These are phyloP conservation scores for Sarcodon sp. DNA, from an alignment of 768 basidiomycete genomes.

Conservation along the genomic window DNA sequence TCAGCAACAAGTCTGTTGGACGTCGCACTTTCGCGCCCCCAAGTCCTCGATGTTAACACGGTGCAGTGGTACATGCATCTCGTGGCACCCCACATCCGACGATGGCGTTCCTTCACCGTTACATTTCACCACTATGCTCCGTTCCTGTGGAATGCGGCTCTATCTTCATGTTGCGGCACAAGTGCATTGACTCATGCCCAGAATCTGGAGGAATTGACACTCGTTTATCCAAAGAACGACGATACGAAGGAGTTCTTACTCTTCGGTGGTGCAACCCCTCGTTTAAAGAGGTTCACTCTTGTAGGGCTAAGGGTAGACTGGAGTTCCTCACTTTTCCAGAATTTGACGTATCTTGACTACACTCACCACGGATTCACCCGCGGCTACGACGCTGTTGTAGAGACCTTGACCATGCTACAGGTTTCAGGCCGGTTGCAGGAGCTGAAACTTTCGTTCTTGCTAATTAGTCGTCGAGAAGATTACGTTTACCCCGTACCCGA, in stretches of 20 bases:
- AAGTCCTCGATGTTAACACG: conserved; percentile 21
- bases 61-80: conserved; percentile 54
- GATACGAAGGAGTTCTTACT: conserved; percentile 55
- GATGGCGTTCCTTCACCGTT: conserved; percentile 53
- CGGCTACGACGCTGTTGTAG: conserved; percentile 41
- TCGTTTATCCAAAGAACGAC: conserved; percentile 53
- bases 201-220: conserved; percentile 37
- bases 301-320: conserved; percentile 54
- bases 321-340: conserved; percentile 47
- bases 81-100: conserved; percentile 31
- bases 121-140: conserved; percentile 42
- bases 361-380: conserved; percentile 58
- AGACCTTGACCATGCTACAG: conserved; percentile 44
- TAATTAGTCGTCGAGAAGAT: not conserved
- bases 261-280: conserved; percentile 50
- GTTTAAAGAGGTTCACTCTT: conserved; percentile 38
- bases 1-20: conserved; percentile 51
- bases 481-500: not conserved
- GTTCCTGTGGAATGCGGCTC: conserved; percentile 55
- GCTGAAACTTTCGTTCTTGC: conserved; percentile 42
- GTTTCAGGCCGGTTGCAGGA: conserved; percentile 40
- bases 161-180: conserved; percentile 37
- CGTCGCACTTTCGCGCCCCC: conserved; percentile 26
- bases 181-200: conserved; percentile 21
- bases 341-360: conserved; percentile 54